Percentiles rank a stretch among this genome's conserved stretches.
Conservation (phyloP, 805 yeast species). For the Cyberlindnera maritima region DNA sequence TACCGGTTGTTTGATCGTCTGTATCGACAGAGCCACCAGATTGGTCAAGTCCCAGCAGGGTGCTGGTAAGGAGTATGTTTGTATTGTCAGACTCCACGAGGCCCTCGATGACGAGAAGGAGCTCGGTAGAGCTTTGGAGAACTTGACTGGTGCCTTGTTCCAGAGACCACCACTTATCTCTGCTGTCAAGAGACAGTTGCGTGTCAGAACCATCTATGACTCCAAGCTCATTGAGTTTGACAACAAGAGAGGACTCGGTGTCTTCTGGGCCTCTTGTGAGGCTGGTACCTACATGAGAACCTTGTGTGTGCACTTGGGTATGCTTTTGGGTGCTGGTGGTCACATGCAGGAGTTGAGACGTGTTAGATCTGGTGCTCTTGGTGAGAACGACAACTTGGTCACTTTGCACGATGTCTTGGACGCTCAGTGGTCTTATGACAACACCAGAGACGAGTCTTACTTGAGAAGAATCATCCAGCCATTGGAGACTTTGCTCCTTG, state of each 20-base stretch:
- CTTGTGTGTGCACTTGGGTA: slow-evolving; percentile 96
- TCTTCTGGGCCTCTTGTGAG: slow-evolving; percentile 99
- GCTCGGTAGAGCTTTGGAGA: slow-evolving; percentile 82
- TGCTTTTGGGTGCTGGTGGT: slow-evolving; percentile 98
- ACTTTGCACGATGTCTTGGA: slow-evolving; percentile 97
- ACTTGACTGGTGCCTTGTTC: slow-evolving; percentile 96
- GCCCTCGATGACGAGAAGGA: slow-evolving; percentile 88
- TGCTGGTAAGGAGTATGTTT: slow-evolving; percentile 99
- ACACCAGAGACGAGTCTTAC: slow-evolving; percentile 94
- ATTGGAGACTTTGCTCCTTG: slow-evolving; percentile 86
- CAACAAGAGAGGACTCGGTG: slow-evolving; percentile 94
- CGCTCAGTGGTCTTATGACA: slow-evolving; percentile 97
- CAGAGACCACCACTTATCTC: slow-evolving; percentile 99
- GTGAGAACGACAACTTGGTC: slow-evolving; percentile 87
- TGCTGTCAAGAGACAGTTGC: slow-evolving; percentile 97
- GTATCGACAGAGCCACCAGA: slow-evolving; percentile 97
- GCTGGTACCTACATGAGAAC: slow-evolving; percentile 99
- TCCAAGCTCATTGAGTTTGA: slow-evolving; percentile 94
- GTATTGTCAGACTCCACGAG: slow-evolving; percentile 94
- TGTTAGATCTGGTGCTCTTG: slow-evolving; percentile 95
- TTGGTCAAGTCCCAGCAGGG: slow-evolving; percentile 98
- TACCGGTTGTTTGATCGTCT: slow-evolving; percentile 97
- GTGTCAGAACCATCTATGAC: slow-evolving; percentile 97
- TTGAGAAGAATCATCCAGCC: slow-evolving; percentile 93
- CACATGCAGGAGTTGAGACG: slow-evolving; percentile 99